Evolutionary conservation across 75 land plant genomes (phyloP).

Genomic region (Larix kaempferi): DNA sequence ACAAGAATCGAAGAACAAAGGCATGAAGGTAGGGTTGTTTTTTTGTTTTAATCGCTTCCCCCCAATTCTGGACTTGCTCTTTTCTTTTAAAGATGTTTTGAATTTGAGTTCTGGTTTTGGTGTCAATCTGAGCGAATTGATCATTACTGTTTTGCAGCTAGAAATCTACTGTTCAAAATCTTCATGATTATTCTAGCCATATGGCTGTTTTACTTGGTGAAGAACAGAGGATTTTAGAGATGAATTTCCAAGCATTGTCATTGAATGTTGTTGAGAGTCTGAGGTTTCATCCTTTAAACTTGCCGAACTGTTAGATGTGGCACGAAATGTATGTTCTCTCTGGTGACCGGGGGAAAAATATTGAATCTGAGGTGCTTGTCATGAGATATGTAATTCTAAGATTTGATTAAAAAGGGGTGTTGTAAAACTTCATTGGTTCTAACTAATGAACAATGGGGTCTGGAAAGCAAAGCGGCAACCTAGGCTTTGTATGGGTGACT

Average conservation of each 20-base stretch:
- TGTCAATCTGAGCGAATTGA: neutral
- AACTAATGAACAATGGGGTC: no score
- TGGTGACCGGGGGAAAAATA: no score
- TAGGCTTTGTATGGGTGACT: no score
- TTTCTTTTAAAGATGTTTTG: neutral
- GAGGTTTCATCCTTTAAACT: no score
- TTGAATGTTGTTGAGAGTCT: no score
- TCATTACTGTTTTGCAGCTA: constrained; percentile 11
- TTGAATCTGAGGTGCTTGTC: no score
- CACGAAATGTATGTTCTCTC: no score
- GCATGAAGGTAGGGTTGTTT: constrained; percentile 28
- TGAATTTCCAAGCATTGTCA: neutral
- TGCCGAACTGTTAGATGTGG: no score
- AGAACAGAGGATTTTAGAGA: neutral
- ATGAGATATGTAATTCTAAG: no score
- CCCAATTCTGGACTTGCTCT: neutral
- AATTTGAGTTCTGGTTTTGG: neutral
- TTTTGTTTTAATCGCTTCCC: neutral
- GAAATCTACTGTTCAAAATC: constrained; percentile 3
- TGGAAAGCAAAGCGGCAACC: no score
- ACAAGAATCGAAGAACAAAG: constrained; percentile 45
- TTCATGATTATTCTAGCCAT: constrained; percentile 16
- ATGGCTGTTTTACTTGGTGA: constrained; percentile 9
- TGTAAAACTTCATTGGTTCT: no score
- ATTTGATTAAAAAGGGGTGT: no score